Base-by-base conservation (phyloP, 2,329 filamentous ascomycete genomes). In the Calonectria leucothoes region DNA sequence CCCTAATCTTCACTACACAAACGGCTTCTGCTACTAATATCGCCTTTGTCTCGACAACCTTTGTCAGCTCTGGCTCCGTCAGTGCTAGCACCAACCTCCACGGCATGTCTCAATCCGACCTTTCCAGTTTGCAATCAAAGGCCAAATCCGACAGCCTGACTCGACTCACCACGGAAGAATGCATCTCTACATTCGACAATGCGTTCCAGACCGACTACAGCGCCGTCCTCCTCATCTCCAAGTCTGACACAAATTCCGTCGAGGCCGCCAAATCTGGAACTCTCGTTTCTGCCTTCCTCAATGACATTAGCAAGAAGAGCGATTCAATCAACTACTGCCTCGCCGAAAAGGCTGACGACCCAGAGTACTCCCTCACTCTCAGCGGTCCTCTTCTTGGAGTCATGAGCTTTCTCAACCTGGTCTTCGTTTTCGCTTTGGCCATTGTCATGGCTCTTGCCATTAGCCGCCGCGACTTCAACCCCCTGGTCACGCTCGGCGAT, bases 401-500 rank as follows among this genome's bases (percentile, higher is more conserved):
- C 33, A 76, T 90, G 11, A 85, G 84, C 57, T 79, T 84, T 25
- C 81, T 86, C 42, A 84, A 86, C n/a, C 81, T 87, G 1, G 76
- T 88, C 63, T 87, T 83, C 42, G 83, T 86, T 4, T 82, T 86
- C 4, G 79, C 86, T 35, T 86, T 88, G 73, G 81, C 84, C 1
- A 82, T 86, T 3, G 81, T 85, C 45, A 86, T 88, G 71, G 82
- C 85, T 4, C 74, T 86, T 52, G 82, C 82, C 6, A 80, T 86
- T 55, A 78, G 82, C 78, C 71, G 73, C 76, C 55, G 78, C 80
- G 39, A 80, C 23, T 86, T 87, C 75, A 80, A 81, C 20, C 88
- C 87, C 0, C 84, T 90, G 6, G 85, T 87, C 20, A 89, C 88
- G 0, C 82, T 90, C 4, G 88, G 88, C 37, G 89, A 90, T 74